A percentile compares a stretch with the other conserved stretches of the same genome.
phyloP scores from a whole-genome alignment of 31 red algal genomes.

The Asparagopsis taxiformis region DNA sequence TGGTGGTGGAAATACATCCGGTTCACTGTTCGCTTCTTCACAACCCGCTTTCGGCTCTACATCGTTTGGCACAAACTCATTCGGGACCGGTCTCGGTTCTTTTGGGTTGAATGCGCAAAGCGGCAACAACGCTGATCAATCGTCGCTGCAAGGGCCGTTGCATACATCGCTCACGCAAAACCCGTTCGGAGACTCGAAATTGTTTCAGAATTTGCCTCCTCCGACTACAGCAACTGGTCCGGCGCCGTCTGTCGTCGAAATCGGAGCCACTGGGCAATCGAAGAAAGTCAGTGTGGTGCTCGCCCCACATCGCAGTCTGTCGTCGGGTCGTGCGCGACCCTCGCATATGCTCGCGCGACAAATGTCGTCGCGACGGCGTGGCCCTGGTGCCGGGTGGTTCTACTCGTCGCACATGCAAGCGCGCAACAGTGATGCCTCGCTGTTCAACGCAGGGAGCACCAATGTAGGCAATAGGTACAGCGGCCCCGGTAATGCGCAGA shows the following conservation, averaged over 20 bases:
- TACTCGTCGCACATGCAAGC: no score
- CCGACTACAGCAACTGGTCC: not conserved
- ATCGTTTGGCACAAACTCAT: constrained; percentile 20
- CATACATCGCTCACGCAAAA: constrained; percentile 40
- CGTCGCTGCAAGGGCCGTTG: constrained; percentile 19
- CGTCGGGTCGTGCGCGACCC: constrained; percentile 6
- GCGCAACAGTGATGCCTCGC: not conserved
- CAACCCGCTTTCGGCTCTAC: constrained; percentile 3
- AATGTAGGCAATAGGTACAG: not conserved
- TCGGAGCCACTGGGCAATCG: constrained; percentile 7
- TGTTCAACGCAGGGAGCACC: constrained; percentile 13
- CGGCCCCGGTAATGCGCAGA: not conserved
- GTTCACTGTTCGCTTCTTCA: constrained; percentile 7
- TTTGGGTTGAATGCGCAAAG: constrained; percentile 4
- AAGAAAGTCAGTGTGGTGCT: constrained; percentile 40
- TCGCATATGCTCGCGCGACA: not conserved
- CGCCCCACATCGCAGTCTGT: constrained; percentile 1
- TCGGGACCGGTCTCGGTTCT: constrained; percentile 19
- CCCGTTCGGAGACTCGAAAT: constrained; percentile 51
- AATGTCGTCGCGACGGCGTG: no score
- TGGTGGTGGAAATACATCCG: constrained; percentile 28
- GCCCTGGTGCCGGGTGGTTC: no score
- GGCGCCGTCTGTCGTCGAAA: not conserved
- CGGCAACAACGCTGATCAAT: constrained; percentile 7
- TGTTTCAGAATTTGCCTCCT: constrained; percentile 17